phyloP scores from a whole-genome alignment of 345 rosid genomes.

The Camelina neglecta region DNA sequence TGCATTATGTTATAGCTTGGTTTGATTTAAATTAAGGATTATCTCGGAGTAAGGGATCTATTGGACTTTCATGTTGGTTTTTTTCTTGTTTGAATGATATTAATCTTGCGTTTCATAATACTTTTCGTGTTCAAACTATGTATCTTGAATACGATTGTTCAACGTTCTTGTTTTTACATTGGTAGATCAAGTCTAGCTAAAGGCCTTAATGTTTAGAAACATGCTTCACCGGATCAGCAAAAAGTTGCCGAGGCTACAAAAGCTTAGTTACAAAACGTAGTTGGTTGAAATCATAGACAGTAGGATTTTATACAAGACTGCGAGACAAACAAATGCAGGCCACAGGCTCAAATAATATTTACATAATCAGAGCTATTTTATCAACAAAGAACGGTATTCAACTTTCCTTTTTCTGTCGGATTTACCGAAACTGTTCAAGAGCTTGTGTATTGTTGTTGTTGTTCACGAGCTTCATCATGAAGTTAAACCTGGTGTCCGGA shows the following conservation, averaged over 20 bases:
- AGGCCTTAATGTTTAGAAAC: not conserved
- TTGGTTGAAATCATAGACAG: conserved; percentile 12
- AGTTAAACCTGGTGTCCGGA: conserved; percentile 64
- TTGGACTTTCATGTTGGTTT: not conserved
- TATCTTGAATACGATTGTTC: not conserved
- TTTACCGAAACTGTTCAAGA: conserved; percentile 31
- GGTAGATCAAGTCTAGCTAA: not conserved
- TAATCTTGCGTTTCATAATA: not conserved
- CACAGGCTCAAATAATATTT: conserved; percentile 20
- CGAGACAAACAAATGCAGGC: conserved; percentile 21
- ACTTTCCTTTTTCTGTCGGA: not conserved
- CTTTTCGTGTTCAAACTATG: not conserved
- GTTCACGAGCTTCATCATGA: conserved; percentile 93
- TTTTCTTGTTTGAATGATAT: not conserved
- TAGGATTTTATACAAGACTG: conserved; percentile 32
- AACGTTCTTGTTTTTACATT: not conserved
- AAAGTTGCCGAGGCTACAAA: not conserved
- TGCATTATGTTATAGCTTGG: no score
- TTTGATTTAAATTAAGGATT: no score
- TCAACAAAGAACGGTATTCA: conserved; percentile 15
- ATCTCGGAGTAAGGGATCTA: not conserved
- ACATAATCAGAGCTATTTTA: conserved; percentile 26
- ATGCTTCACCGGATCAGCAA: not conserved
- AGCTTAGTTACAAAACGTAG: not conserved
- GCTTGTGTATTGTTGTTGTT: conserved; percentile 39